Evolutionary conservation across 2,329 filamentous ascomycete species (phyloP).

Genomic region (Madurella mycetomatis): DNA sequence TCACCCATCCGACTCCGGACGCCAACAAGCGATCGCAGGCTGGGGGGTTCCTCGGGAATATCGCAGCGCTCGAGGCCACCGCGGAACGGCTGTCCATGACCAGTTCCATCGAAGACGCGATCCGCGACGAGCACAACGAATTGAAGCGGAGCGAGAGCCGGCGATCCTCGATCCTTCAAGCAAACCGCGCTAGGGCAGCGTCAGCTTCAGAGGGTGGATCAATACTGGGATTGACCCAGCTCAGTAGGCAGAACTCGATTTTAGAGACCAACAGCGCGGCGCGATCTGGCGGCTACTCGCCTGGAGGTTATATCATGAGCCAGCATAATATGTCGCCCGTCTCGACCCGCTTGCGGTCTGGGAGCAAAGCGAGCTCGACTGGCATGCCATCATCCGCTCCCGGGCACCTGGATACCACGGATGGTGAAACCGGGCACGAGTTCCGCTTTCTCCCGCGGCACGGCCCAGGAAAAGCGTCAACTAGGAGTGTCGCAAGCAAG

Average conservation of each 20-base stretch:
- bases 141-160: constrained; percentile 66
- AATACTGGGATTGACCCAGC: constrained; percentile 19
- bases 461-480: constrained; percentile 50
- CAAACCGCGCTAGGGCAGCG: constrained; percentile 31
- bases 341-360: constrained; percentile 46
- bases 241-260: constrained; percentile 51
- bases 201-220: constrained; percentile 26
- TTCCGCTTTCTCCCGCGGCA: constrained; percentile 43
- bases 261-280: constrained; percentile 64
- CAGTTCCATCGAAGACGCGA: constrained; percentile 73
- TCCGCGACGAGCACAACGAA: constrained; percentile 66
- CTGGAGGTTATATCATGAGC: constrained; percentile 63
- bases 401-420: constrained; percentile 33
- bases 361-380: constrained; percentile 46
- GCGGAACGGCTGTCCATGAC: constrained; percentile 70
- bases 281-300: constrained; percentile 66
- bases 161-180: constrained; percentile 55
- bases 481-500: constrained; percentile 36
- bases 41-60: constrained; percentile 60
- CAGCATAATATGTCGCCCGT: constrained; percentile 57
- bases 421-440: constrained; percentile 29
- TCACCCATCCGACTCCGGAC: constrained; percentile 60
- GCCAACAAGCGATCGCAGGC: constrained; percentile 56
- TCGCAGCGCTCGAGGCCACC: constrained; percentile 69
- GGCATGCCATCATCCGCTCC: constrained; percentile 21